A percentile compares a stretch with the other conserved stretches of the same genome.
Conservation (phyloP, 352 stramenopile genomes). For the Phytophthora sojae region DNA sequence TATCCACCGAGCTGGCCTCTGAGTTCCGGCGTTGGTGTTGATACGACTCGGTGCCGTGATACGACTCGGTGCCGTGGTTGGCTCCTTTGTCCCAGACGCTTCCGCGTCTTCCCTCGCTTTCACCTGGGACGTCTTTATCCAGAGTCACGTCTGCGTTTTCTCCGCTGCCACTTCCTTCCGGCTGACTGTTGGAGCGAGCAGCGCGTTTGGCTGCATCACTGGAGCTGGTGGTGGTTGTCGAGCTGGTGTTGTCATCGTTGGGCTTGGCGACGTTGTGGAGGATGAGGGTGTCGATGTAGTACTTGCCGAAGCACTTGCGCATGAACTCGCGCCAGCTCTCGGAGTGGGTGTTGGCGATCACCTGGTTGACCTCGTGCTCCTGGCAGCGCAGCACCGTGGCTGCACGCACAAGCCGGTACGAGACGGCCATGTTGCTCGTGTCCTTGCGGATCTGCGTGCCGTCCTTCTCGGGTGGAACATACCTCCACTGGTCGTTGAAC, state of each 20-base stretch:
- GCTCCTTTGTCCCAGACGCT: constrained; percentile 36
- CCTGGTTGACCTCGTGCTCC: constrained; percentile 77
- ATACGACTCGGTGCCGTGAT: constrained; percentile 5
- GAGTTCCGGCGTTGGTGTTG: constrained; percentile 30
- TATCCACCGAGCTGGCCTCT: constrained; percentile 36
- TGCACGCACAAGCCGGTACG: constrained; percentile 70
- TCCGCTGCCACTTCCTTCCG: constrained; percentile 30
- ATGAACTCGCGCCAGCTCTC: constrained; percentile 81
- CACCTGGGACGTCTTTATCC: constrained; percentile 29
- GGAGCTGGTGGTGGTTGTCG: constrained; percentile 20
- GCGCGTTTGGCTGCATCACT: neutral
- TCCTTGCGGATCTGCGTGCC: constrained; percentile 85
- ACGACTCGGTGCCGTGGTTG: too few species aligned
- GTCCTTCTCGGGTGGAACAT: constrained; percentile 82
- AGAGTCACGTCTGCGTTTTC: constrained; percentile 29
- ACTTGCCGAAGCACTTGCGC: constrained; percentile 78
- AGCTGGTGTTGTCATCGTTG: constrained; percentile 18
- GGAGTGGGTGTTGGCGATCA: constrained; percentile 73
- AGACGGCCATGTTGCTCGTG: constrained; percentile 77
- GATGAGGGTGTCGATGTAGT: constrained; percentile 82
- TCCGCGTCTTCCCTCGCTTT: constrained; percentile 28
- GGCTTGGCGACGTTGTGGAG: constrained; percentile 62
- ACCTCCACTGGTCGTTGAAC: constrained; percentile 86
- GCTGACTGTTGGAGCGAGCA: constrained; percentile 26
- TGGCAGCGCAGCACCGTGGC: constrained; percentile 77